Percentiles rank a stretch among this genome's conserved stretches.
phyloP scores from a whole-genome alignment of 2,329 filamentous ascomycete species.

The Trichoderma hamatum region DNA sequence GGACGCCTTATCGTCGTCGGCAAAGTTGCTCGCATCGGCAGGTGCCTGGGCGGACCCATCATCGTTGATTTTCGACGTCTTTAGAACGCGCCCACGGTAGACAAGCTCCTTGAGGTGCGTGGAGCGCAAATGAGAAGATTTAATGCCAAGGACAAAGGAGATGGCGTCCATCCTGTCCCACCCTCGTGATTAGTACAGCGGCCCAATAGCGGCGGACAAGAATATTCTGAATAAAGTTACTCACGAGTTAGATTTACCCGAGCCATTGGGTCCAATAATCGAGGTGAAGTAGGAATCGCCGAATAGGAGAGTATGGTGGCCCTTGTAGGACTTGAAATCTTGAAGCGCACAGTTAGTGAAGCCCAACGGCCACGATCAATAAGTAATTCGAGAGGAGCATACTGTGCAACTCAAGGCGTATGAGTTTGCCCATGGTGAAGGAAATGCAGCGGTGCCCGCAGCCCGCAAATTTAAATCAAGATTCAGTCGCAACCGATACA shows the following conservation, averaged over 20 bases:
- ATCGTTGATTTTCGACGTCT: conserved; percentile 89
- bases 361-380: background rate
- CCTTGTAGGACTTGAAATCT: conserved; percentile 99
- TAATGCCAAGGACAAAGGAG: conserved; percentile 97
- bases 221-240: conserved; percentile 38
- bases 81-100: conserved; percentile 91
- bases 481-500: background rate
- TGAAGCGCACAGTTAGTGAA: conserved; percentile 23
- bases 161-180: conserved; percentile 92
- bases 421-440: conserved; percentile 87
- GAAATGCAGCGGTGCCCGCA: conserved; percentile 3
- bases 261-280: conserved; percentile 99
- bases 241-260: conserved; percentile 96
- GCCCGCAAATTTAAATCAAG: background rate
- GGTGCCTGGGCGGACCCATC: conserved; percentile 75
- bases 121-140: conserved; percentile 96
- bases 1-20: conserved; percentile 66
- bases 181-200: conserved; percentile 8
- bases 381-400: conserved; percentile 41
- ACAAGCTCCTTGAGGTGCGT: conserved; percentile 92
- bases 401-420: conserved; percentile 94
- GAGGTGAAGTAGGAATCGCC: conserved; percentile 99
- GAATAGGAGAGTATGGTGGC: conserved; percentile 90
- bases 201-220: background rate
- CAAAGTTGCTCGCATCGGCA: conserved; percentile 63